Conservation (phyloP, 352 stramenopile genomes). For the Globisporangium nunn region DNA sequence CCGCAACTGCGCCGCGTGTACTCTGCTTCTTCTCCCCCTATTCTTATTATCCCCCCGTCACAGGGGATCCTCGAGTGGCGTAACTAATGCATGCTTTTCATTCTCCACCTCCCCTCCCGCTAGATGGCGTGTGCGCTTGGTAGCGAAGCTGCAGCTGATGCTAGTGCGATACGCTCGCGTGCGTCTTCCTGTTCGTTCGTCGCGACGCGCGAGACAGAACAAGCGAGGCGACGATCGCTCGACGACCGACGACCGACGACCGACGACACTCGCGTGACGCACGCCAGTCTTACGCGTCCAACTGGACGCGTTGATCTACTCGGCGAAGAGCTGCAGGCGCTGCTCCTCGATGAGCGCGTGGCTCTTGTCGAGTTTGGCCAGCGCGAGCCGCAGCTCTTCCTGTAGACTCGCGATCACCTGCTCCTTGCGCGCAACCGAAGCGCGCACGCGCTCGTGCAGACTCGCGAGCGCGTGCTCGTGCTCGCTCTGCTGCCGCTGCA, state of each 20-base stretch:
- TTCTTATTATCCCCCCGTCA: conserved; percentile 49
- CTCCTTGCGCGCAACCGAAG: conserved; percentile 64
- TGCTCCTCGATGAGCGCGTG: conserved; percentile 71
- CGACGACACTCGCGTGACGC: no score
- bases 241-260: no score
- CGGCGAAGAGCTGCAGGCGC: conserved; percentile 55
- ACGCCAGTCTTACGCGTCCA: no score
- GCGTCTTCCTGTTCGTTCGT: no score
- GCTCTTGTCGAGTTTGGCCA: conserved; percentile 73
- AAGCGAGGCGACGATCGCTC: no score
- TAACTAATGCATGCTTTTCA: conserved; percentile 12
- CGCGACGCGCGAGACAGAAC: no score
- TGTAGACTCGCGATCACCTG: conserved; percentile 53
- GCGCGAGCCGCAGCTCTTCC: conserved; percentile 59
- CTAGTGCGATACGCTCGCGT: no score
- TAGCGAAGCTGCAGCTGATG: no score
- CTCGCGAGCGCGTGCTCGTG: conserved; percentile 52
- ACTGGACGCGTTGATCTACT: conserved; percentile 9
- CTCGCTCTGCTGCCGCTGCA: conserved; percentile 34
- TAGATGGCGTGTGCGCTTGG: no score
- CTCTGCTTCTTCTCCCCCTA: conserved; percentile 22
- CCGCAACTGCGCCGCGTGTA: conserved; percentile 1
- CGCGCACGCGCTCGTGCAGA: conserved; percentile 63
- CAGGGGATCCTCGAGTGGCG: conserved; percentile 26
- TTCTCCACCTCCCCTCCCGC: neutral